Evolutionary conservation across 495 filamentous ascomycete species (phyloP), one percentile per base, ranked within the genome.

Genomic region (Cudoniella acicularis): DNA sequence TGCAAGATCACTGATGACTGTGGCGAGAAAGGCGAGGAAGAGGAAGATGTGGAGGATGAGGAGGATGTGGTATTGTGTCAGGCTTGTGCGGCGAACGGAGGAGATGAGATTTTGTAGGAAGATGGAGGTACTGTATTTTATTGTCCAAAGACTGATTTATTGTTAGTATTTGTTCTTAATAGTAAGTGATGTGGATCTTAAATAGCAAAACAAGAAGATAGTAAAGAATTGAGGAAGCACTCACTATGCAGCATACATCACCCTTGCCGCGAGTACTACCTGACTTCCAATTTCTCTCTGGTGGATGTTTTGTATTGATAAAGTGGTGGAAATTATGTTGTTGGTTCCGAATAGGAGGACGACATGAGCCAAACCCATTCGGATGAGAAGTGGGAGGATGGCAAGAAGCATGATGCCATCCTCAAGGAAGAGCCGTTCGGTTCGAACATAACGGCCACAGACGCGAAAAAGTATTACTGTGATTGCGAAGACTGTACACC

Each of bases 291-390:
- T 69, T 36, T 76, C 72, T 23, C 78, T 60, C 22, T 74, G 69
- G 4, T 60, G 60, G 49, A 83, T 77, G 9, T 79, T 73, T 3
- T 66, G 52, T 6, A 65, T 60, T 0, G 75, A 73, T 52, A 84
- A 66, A 1, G 70, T 71, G 1, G 56, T 70, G 0, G 72, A 74
- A 26, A 72, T 73, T 18, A 72, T 80, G 61, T 98, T 97, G 71
- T 98, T 98, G 36, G 94, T 98, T 3, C 92, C 94, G 65, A 81
- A 89, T 8, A 87, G 63, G 61, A 98, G 73, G 13, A 98, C 83
- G 56, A 90, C 78, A 77, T 98, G 93, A 13, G 95, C 83, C 57
- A 92, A 80, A 18, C 77, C 90, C 89, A 97, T 95, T 57, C 94
- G 85, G 52, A 85, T 72, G 46, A 91, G 65, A 55, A 98, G 73